These are phyloP conservation scores for Mucor ambiguus DNA, from an alignment of 371 early-diverging fungal genomes.

Conservation along the genomic window DNA sequence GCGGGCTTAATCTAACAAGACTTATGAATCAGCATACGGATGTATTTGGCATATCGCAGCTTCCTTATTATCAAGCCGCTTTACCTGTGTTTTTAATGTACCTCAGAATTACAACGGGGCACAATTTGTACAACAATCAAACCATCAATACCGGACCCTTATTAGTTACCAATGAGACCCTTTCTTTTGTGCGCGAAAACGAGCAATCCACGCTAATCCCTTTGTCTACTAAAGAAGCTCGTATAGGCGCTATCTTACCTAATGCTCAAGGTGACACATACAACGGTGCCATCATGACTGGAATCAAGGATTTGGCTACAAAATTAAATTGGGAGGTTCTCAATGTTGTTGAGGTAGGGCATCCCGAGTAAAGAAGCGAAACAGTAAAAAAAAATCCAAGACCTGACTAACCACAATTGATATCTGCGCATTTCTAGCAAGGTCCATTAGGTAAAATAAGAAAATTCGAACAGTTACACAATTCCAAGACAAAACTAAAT, in stretches of 20 bases:
- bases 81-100: conserved; percentile 52
- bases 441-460: conserved; percentile 1
- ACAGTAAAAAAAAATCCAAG: not conserved
- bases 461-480: not conserved
- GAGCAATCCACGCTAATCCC: conserved; percentile 37
- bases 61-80: conserved; percentile 56
- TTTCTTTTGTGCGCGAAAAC: conserved; percentile 22
- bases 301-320: conserved; percentile 22
- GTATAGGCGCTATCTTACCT: conserved; percentile 23
- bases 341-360: conserved; percentile 20
- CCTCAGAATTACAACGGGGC: conserved; percentile 46
- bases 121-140: conserved; percentile 29
- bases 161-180: conserved; percentile 29
- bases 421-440: not conserved
- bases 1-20: conserved; percentile 21
- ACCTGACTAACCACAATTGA: not conserved
- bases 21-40: conserved; percentile 32
- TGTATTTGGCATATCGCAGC: conserved; percentile 40
- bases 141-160: conserved; percentile 40
- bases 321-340: conserved; percentile 34
- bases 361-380: not conserved
- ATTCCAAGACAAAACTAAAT: not conserved
- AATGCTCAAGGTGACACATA: conserved; percentile 34
- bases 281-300: conserved; percentile 25
- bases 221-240: conserved; percentile 15